Evolutionary conservation across 2,329 filamentous ascomycete genomes (phyloP).

Genomic region (Arthrinium puccinioides): DNA sequence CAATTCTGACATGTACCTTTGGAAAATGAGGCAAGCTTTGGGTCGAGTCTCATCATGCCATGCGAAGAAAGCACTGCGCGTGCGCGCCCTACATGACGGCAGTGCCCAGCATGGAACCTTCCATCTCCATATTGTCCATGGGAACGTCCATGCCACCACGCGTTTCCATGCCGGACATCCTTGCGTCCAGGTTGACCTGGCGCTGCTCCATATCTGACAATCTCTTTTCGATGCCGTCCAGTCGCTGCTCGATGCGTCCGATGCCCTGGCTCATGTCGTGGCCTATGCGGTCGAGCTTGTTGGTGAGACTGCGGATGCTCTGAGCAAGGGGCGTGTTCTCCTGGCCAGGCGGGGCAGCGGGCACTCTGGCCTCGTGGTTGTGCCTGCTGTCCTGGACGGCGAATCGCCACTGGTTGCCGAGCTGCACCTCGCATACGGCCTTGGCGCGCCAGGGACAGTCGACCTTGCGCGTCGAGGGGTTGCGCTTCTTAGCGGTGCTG

Average conservation of each 20-base stretch:
- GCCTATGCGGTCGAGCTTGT: conserved; percentile 51
- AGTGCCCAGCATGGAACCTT: conserved; percentile 24
- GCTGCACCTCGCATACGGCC: conserved; percentile 55
- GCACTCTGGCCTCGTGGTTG: conserved; percentile 53
- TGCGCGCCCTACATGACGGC: conserved; percentile 31
- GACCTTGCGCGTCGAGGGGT: conserved; percentile 56
- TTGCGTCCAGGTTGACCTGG: conserved; percentile 26
- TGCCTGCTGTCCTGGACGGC: conserved; percentile 52
- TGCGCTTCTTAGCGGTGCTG: conserved; percentile 58
- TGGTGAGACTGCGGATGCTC: conserved; percentile 48
- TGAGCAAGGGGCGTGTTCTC: conserved; percentile 52
- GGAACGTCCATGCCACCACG: conserved; percentile 26
- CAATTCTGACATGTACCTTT: too few species aligned
- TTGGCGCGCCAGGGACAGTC: conserved; percentile 58
- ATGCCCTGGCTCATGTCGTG: conserved; percentile 50
- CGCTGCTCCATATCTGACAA: conserved; percentile 43
- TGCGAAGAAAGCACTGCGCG: too few species aligned
- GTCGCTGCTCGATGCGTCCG: conserved; percentile 39
- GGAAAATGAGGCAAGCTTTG: too few species aligned
- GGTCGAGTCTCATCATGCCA: too few species aligned
- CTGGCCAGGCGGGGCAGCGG: conserved; percentile 45
- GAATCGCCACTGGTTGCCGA: conserved; percentile 58
- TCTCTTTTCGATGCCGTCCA: conserved; percentile 47
- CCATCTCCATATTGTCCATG: conserved; percentile 31
- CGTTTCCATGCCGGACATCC: conserved; percentile 29